These are phyloP conservation scores for Alternaria triticina DNA, from an alignment of 2,329 filamentous ascomycete species.

Conservation along the genomic window DNA sequence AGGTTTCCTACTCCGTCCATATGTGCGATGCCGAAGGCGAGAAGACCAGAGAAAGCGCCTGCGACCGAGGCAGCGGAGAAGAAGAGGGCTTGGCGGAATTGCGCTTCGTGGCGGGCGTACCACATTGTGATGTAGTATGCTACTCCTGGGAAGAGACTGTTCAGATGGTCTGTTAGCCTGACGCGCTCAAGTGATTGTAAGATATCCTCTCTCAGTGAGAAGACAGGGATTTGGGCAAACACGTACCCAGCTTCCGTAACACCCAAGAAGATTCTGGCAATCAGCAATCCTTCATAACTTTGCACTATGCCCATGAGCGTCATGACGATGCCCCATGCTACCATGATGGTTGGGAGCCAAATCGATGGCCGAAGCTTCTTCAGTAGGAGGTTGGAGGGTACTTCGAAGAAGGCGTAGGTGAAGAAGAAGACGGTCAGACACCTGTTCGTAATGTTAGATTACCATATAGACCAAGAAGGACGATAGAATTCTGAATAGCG, in stretches of 20 bases:
- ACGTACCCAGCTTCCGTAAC: conserved; percentile 43
- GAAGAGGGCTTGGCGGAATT: conserved; percentile 65
- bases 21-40: conserved; percentile 65
- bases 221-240: not conserved
- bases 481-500: not conserved
- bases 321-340: conserved; percentile 57
- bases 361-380: conserved; percentile 62
- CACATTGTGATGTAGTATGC: conserved; percentile 67
- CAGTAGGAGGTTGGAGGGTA: conserved; percentile 66
- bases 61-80: conserved; percentile 64
- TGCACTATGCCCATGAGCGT: conserved; percentile 58
- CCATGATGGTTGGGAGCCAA: conserved; percentile 57
- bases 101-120: conserved; percentile 66
- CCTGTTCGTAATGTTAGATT: not conserved
- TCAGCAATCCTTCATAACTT: conserved; percentile 54
- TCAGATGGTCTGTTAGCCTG: not conserved
- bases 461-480: not conserved
- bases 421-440: conserved; percentile 71
- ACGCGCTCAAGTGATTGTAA: not conserved
- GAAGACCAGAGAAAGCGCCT: conserved; percentile 65
- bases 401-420: conserved; percentile 55
- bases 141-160: conserved; percentile 41
- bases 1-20: conserved; percentile 61
- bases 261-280: conserved; percentile 55
- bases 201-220: not conserved